Base-by-base conservation (phyloP, 2,329 filamentous ascomycete genomes). In the Lachnellula hyalina region DNA sequence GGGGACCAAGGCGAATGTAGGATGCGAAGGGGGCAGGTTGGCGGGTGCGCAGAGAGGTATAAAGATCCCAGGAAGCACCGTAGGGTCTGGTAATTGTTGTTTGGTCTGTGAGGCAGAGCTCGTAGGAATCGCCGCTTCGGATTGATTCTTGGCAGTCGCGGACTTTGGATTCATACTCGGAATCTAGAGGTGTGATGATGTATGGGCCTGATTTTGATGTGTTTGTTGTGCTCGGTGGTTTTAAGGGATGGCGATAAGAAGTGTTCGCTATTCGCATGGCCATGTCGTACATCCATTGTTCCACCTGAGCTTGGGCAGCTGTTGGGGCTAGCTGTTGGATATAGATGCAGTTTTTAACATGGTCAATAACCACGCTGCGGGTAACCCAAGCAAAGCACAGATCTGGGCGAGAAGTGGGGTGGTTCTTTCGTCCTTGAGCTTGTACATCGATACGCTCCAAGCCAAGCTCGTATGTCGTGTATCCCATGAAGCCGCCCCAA, bases 401-500 rank as follows among this genome's bases (percentile, higher is more conserved):
- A 66, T 88, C 85, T 0, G 84, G 80, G 23, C 73, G 71, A 52
- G 68, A 54, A 44, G 60, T 32, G 19, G 60, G 59, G 36, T 58
- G 50, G 4, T 21, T 23, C 17, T 21, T 48, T 38, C 55, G 56
- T 44, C 53, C 53, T 60, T 64, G 60, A 28, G 72, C 63, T 4
- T 66, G 54, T 15, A 82, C 71, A 52, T 70, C 65, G 50, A 79
- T 80, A 4, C 72, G 77, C 62, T 79, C 75, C 2, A 87, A 70
- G 0, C 85, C 84, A 58, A 84, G 75, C 69, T 89, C 86, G 56
- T 89, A 89, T 0, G 84, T 85, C 17, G 84, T 78, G 61, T 82
- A 87, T 0, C 86, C 86, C 61, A 89, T 76, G 42, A 89, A 77
- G 0, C 86, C 86, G 54, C 85, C 86, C 83, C 84, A 87, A 63